phyloP scores from a whole-genome alignment of 208 protist species.

The Acanthamoeba royreba region DNA sequence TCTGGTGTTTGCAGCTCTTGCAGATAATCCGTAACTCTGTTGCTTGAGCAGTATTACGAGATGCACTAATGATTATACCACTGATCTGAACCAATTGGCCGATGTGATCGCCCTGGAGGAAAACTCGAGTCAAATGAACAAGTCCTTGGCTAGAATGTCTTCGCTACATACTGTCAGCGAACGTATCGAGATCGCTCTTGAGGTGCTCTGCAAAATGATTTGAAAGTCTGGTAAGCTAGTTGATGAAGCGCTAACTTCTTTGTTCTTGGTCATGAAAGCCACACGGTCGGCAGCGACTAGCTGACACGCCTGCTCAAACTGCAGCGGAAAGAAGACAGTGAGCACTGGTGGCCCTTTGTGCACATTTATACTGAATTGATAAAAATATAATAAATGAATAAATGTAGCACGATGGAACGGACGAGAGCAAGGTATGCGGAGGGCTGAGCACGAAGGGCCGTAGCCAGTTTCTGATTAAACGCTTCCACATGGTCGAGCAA shows the following conservation, averaged over 20 bases:
- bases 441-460: background rate
- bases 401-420: background rate
- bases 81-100: conserved; percentile 56
- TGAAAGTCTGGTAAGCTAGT: conserved; percentile 50
- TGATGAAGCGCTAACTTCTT: background rate
- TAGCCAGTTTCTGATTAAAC: background rate
- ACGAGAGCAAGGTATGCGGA: conserved; percentile 4
- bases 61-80: conserved; percentile 68
- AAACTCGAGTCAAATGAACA: background rate
- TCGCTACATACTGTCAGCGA: conserved; percentile 10
- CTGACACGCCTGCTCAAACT: conserved; percentile 26
- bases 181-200: conserved; percentile 47
- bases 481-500: background rate
- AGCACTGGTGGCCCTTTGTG: background rate
- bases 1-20: conserved; percentile 35
- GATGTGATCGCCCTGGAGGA: conserved; percentile 33
- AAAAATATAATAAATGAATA: background rate
- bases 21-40: background rate
- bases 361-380: background rate
- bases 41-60: conserved; percentile 52
- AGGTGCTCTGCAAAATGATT: conserved; percentile 47
- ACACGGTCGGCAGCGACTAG: background rate
- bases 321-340: background rate
- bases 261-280: conserved; percentile 24
- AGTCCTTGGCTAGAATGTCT: background rate